Conservation (phyloP, 148 eudicot species). For the Pouteria glomerata region DNA sequence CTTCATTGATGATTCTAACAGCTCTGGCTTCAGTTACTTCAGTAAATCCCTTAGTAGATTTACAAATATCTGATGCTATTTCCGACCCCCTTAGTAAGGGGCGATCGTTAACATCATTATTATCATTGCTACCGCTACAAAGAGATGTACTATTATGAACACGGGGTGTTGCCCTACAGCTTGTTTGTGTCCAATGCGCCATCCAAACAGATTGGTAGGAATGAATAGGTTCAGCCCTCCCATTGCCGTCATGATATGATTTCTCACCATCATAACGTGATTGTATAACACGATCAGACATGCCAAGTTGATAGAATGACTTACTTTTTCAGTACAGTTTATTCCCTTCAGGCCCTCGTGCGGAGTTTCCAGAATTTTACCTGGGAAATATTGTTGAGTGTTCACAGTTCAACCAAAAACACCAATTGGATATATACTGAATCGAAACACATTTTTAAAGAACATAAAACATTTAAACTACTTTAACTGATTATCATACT, state of each 20-base stretch:
- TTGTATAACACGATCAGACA: slow-evolving; percentile 31
- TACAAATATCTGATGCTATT: slow-evolving; percentile 19
- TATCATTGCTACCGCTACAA: slow-evolving; percentile 10
- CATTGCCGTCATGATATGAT: slow-evolving; percentile 27
- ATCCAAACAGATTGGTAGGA: slow-evolving; percentile 49
- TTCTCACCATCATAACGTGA: slow-evolving; percentile 24
- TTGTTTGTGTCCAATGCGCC: slow-evolving; percentile 45
- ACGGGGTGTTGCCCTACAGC: slow-evolving; percentile 19
- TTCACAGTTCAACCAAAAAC: not conserved
- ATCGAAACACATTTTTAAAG: too few species aligned
- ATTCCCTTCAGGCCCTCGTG: not conserved
- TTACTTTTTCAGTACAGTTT: not conserved
- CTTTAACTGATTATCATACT: not conserved
- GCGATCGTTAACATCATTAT: slow-evolving; percentile 11
- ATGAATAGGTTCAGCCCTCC: slow-evolving; percentile 25
- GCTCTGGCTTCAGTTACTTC: slow-evolving; percentile 24
- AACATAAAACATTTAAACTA: not conserved
- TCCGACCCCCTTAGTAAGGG: slow-evolving; percentile 10
- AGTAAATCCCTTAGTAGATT: slow-evolving; percentile 20
- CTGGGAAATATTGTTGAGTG: not conserved
- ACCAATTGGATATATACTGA: too few species aligned
- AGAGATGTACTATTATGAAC: slow-evolving; percentile 17
- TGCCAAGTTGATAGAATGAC: not conserved
- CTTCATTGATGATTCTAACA: slow-evolving; percentile 19
- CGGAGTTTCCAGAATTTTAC: not conserved